Base-by-base conservation (phyloP, 2,329 filamentous ascomycete genomes). In the Talaromyces sp. region DNA sequence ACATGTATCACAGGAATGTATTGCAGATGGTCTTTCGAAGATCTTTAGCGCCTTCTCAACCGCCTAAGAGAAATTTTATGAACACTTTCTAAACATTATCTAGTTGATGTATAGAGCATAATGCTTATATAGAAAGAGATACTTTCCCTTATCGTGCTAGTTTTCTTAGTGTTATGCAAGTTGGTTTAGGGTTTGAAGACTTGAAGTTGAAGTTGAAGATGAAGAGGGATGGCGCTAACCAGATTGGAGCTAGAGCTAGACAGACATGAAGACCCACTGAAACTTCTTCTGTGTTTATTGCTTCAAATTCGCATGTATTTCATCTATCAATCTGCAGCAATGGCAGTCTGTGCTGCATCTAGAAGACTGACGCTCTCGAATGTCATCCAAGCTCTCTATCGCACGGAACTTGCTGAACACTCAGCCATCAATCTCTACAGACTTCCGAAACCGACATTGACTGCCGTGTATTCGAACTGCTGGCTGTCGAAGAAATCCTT, bases 341-440 rank as follows among this genome's bases (percentile, higher is more conserved):
- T 56, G 33, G 28, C 43, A 5, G 54, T 50, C 17, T 56, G 54
- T 22, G 45, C 36, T 22, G 54, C 54, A n/a, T 56, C 54, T 2
- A 50, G 36, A n/a, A n/a, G 54, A 17, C n/a, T 56, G 25, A 56
- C 54, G n/a, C 43, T 56, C 17, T 56, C 36, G 1, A 56, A 56
- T 56, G 35, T 48, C 1, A 37, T 56, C n/a, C 41, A 56, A 35
- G 43, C 43, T 21, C 35, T 56, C 10, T 56, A 48, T 37, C 43
- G 35, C 17, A 41, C 54, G 3, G 54, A 56, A 19, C 5, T 35
- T 31, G 33, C 13, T 40, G 43, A 35, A 17, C 19, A 46, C 15
- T 15, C 53, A 22, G 31, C n/a, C 19, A 25, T 46, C 22, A 37
- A 17, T 28, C 11, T 33, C 13, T 53, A 43, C 25, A 15, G 33